A percentile compares a stretch with the other conserved stretches of the same genome.
Conservation (phyloP, 2,329 filamentous ascomycete species). For the Capronia americana region DNA sequence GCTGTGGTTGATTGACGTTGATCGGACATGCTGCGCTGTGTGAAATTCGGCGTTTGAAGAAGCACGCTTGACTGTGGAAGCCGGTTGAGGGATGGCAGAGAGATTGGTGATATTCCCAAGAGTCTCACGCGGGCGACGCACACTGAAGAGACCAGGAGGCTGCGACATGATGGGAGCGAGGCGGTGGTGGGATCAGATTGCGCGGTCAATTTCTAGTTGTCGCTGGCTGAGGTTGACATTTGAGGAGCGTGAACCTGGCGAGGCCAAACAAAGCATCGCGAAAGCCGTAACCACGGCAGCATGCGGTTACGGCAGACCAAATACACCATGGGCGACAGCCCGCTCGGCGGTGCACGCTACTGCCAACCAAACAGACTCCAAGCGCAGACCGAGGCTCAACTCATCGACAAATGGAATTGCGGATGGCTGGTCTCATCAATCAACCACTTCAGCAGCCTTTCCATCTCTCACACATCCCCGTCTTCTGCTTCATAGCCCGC, state of each 20-base stretch:
- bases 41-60: constrained; percentile 75
- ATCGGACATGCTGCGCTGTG: constrained; percentile 76
- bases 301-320: background rate
- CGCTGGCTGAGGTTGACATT: background rate
- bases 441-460: background rate
- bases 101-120: constrained; percentile 83
- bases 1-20: constrained; percentile 86
- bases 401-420: constrained; percentile 10
- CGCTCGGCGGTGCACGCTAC: background rate
- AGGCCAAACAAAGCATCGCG: background rate
- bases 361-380: background rate
- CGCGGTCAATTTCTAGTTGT: background rate
- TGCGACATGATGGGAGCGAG: constrained; percentile 71
- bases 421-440: constrained; percentile 7
- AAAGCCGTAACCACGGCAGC: background rate
- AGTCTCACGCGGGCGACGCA: constrained; percentile 91
- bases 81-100: constrained; percentile 84
- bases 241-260: background rate
- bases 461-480: background rate
- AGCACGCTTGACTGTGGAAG: constrained; percentile 91
- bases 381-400: background rate
- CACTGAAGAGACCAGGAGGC: constrained; percentile 86
- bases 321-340: background rate
- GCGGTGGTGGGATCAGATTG: background rate
- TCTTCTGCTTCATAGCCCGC: background rate